Evolutionary conservation across 306 rosid genomes (phyloP).

Genomic region (Malus sieversii): DNA sequence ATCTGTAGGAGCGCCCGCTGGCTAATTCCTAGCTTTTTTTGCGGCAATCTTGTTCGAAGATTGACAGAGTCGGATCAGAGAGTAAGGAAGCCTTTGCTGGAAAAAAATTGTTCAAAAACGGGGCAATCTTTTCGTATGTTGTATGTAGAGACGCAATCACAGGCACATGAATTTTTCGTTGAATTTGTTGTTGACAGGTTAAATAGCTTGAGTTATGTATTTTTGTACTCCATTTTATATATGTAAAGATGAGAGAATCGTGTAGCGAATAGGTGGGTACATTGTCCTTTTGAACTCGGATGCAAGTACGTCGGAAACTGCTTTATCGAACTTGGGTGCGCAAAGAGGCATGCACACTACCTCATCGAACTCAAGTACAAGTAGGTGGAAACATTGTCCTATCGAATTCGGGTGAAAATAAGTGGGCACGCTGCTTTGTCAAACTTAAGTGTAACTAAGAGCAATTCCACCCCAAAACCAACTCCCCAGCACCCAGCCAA

Average conservation of each 20-base stretch:
- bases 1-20: slow-evolving; percentile 49
- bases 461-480: no score
- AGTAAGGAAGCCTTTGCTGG: neutral
- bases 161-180: neutral
- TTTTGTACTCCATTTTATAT: neutral
- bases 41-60: neutral
- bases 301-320: no score
- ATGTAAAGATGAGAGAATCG: neutral
- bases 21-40: slow-evolving; percentile 30
- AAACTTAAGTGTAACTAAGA: no score
- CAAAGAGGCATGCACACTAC: no score
- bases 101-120: neutral
- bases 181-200: neutral
- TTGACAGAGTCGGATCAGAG: neutral
- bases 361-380: no score
- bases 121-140: neutral
- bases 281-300: no score
- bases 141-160: neutral
- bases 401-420: no score
- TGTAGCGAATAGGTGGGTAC: no score
- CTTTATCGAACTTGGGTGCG: no score
- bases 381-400: no score
- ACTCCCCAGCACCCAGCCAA: no score
- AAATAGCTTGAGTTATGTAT: neutral
- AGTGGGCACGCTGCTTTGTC: no score